Conservation (phyloP, 164 flowering plant genomes). For the Vitis riparia region DNA sequence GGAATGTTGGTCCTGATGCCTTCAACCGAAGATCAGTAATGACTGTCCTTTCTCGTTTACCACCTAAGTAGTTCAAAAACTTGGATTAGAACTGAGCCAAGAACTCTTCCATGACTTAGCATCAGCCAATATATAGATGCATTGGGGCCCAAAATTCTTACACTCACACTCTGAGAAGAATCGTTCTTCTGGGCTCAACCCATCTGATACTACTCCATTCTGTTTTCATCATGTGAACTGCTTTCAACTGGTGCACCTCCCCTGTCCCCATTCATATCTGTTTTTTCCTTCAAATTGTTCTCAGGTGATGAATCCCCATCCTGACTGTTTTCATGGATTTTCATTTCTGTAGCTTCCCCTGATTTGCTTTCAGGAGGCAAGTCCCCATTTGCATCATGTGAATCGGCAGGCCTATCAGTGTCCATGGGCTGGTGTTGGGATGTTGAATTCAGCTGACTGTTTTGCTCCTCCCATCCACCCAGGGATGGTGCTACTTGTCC, state of each 20-base stretch:
- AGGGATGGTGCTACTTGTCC: conserved; percentile 7
- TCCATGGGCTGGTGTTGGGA: conserved; percentile 10
- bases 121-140: too few relatives aligned
- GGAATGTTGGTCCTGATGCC: too few relatives aligned
- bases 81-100: too few relatives aligned
- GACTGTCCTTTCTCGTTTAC: too few relatives aligned
- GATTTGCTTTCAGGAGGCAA: conserved; percentile 8
- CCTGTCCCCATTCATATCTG: conserved; percentile 5
- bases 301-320: conserved; percentile 15
- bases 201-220: too few relatives aligned
- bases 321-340: conserved; percentile 11
- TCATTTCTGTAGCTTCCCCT: conserved; percentile 12
- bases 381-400: conserved; percentile 11
- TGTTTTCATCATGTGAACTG: not conserved
- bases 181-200: too few relatives aligned
- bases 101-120: too few relatives aligned
- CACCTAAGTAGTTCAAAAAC: too few relatives aligned
- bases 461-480: conserved; percentile 15
- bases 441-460: conserved; percentile 3
- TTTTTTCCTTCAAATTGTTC: conserved; percentile 17
- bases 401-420: not conserved
- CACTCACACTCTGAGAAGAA: too few relatives aligned
- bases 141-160: too few relatives aligned
- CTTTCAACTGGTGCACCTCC: conserved; percentile 5
- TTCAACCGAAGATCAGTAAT: too few relatives aligned